Percentiles rank a stretch among this genome's conserved stretches.
Conservation (phyloP, 345 rosid genomes). For the Camelina laxa region DNA sequence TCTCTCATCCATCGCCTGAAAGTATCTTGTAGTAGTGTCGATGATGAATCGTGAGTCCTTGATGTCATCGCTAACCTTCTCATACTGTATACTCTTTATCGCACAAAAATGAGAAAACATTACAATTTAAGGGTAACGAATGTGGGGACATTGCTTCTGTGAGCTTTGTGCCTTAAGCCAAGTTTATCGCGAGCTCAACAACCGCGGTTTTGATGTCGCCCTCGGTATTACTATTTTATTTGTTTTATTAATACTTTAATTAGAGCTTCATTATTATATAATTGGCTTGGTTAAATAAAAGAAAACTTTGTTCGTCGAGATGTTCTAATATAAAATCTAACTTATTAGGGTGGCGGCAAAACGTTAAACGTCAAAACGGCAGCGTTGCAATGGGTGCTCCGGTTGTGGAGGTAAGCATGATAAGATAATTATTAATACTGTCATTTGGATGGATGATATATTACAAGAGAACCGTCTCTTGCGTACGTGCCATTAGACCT, state of each 20-base stretch:
- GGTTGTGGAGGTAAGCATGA: conserved; percentile 33
- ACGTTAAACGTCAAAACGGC: conserved; percentile 21
- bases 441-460: no score
- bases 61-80: no score
- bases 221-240: no score
- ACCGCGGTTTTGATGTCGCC: conserved; percentile 64
- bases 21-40: no score
- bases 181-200: conserved; percentile 63
- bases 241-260: not conserved
- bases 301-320: not conserved
- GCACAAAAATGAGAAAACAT: conserved; percentile 68
- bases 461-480: no score
- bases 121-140: conserved; percentile 56
- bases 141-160: conserved; percentile 65
- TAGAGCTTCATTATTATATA: not conserved
- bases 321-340: not conserved
- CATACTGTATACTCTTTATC: conserved; percentile 39
- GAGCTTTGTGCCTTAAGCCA: conserved; percentile 69
- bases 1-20: no score
- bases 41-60: no score
- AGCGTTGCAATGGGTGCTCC: conserved; percentile 25
- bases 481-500: not conserved
- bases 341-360: conserved; percentile 17
- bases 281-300: not conserved
- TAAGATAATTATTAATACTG: not conserved